Evolutionary conservation across 2,329 filamentous ascomycete species (phyloP), one percentile per base, ranked within the genome.

Genomic region (Ascochyta viciae-villosae): DNA sequence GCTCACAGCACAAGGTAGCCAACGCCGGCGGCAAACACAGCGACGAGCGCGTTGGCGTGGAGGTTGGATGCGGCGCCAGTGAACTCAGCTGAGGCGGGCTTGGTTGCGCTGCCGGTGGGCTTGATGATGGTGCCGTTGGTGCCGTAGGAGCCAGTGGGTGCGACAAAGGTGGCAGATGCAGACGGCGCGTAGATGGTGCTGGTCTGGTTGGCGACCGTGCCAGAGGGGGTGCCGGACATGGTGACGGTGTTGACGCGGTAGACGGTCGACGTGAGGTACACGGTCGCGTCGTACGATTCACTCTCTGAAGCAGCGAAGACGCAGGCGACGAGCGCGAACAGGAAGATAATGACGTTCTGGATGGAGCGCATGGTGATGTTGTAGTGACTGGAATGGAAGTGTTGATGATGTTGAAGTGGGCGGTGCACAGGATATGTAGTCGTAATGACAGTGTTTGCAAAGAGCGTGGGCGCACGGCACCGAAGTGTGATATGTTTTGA

Each of bases 201-300:
- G 39, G 73, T 75, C 42, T 62, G 60, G 71, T 75, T 75, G 24
- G 63, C 63, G 54, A 66, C 62, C 7, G 53, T 10, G 47, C 38
- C 23, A 23, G 70, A 56, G 37, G 70, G 60, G 9, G 68, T 67
- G 63, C 69, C 65, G 16, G 69, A 68, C 50, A 68, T 57, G 45
- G 74, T 76, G 64, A 75, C 66, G 46, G 74, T 75, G 71, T 74
- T 72, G 64, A 76, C 66, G 59, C 67, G 70, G 63, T 72, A 71
- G 66, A 77, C 65, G 58, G 74, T 77, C 15, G 66, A 69, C 53
- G 74, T 75, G 48, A 74, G 50, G 58, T 73, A 75, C 68, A 73
- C 69, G 59, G 74, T 76, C 15, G 73, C 61, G 45, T 74, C 71
- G 58, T 73, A 73, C 27, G 55, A 58, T 27, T 61, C 53, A 46